These are phyloP conservation scores for Pichia scutulata DNA, from an alignment of 805 yeast genomes.

Conservation along the genomic window DNA sequence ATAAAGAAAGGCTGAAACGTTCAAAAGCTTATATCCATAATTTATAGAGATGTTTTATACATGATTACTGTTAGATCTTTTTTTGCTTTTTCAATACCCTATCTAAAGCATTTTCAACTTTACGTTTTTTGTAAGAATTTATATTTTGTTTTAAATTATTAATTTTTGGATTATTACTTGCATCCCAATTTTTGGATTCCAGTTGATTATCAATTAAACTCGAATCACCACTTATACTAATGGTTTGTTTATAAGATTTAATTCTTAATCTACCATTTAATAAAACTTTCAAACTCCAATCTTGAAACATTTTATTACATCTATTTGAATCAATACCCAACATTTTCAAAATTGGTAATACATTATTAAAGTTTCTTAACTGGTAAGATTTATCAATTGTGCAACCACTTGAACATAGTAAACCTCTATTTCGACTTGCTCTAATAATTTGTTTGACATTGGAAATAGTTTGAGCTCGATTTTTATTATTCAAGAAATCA, in stretches of 20 bases:
- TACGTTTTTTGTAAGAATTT: constrained; percentile 16
- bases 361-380: constrained; percentile 61
- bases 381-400: constrained; percentile 35
- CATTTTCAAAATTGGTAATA: constrained; percentile 53
- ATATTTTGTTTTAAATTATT: constrained; percentile 15
- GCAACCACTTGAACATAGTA: constrained; percentile 77
- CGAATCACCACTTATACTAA: constrained; percentile 46
- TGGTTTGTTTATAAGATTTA: constrained; percentile 71
- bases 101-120: constrained; percentile 9
- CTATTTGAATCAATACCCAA: constrained; percentile 65
- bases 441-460: constrained; percentile 70
- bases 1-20: background rate
- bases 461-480: constrained; percentile 55
- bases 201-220: constrained; percentile 21
- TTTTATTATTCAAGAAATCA: constrained; percentile 34
- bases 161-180: constrained; percentile 1
- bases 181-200: constrained; percentile 16
- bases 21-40: constrained; percentile 2
- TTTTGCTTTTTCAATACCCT: constrained; percentile 16
- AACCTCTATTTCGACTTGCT: constrained; percentile 73
- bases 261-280: constrained; percentile 68
- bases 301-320: constrained; percentile 51
- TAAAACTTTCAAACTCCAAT: constrained; percentile 55
- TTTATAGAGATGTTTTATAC: background rate
- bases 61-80: background rate